These are phyloP conservation scores for Chlorella sp. DNA, from an alignment of 139 green algal genomes.

Conservation along the genomic window DNA sequence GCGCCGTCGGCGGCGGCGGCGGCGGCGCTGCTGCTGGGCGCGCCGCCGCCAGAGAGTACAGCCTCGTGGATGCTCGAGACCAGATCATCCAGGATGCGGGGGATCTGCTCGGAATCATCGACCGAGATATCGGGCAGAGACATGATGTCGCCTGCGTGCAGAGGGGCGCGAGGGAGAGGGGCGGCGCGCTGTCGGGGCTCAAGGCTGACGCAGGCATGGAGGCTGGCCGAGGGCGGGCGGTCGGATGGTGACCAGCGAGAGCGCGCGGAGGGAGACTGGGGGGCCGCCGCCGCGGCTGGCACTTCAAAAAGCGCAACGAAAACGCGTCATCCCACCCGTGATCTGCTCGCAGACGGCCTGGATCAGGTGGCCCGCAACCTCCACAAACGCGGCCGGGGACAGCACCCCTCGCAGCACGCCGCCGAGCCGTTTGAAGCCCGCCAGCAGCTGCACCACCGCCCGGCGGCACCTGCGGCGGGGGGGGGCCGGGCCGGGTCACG, in stretches of 20 bases:
- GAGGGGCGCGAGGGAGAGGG: no score
- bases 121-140: slow-evolving; percentile 47
- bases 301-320: no score
- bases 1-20: not conserved
- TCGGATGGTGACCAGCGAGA: no score
- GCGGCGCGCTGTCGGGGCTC: no score
- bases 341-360: slow-evolving; percentile 14
- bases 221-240: no score
- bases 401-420: slow-evolving; percentile 35
- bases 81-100: slow-evolving; percentile 41
- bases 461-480: slow-evolving; percentile 21
- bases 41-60: not conserved
- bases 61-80: slow-evolving; percentile 7
- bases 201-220: no score
- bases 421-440: slow-evolving; percentile 35
- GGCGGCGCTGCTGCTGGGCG: not conserved
- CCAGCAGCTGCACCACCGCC: slow-evolving; percentile 41
- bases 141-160: slow-evolving; percentile 44
- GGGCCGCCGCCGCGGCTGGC: no score
- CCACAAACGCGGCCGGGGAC: slow-evolving; percentile 12
- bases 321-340: slow-evolving; percentile 27
- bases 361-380: slow-evolving; percentile 1
- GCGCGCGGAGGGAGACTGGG: no score
- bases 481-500: not conserved
- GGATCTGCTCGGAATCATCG: slow-evolving; percentile 56